Evolutionary conservation across 106 monocot species (phyloP).

Genomic region (Apostasia shenzhenica): DNA sequence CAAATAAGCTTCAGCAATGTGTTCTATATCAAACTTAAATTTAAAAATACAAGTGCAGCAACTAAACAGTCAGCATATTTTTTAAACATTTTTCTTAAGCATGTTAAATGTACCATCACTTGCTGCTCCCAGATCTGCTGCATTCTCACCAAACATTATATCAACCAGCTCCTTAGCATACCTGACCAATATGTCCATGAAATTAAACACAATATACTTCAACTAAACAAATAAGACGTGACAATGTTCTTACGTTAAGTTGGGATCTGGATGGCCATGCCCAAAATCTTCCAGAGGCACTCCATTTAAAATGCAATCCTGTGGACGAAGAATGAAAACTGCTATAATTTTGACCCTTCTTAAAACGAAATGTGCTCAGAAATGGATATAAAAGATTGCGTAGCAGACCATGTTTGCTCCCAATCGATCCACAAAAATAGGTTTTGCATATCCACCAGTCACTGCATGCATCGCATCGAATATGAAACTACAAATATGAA

Average conservation of each 20-base stretch:
- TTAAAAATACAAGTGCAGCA: too few species aligned
- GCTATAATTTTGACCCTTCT: too few species aligned
- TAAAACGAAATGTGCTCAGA: neutral
- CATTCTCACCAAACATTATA: constrained; percentile 76
- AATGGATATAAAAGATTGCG: neutral
- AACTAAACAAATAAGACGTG: too few species aligned
- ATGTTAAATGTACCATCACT: constrained; percentile 73
- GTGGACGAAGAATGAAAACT: constrained; percentile 5
- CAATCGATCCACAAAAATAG: constrained; percentile 92
- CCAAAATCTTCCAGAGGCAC: constrained; percentile 97
- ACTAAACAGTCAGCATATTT: neutral
- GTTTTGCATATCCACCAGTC: constrained; percentile 95
- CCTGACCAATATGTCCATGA: constrained; percentile 20
- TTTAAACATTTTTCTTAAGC: neutral
- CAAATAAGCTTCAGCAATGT: too few species aligned
- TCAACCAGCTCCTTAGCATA: constrained; percentile 95
- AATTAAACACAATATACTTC: too few species aligned
- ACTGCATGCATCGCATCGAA: constrained; percentile 99
- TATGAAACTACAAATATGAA: constrained; percentile 56
- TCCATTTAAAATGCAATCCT: constrained; percentile 89
- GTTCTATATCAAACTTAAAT: too few species aligned
- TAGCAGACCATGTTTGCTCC: constrained; percentile 66
- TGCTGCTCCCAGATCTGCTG: constrained; percentile 96
- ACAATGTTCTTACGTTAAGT: constrained; percentile 63
- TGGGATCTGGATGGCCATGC: constrained; percentile 96